Percentiles rank a stretch among this genome's conserved stretches.
phyloP scores from a whole-genome alignment of 768 basidiomycete genomes.

The Suillus subluteus region DNA sequence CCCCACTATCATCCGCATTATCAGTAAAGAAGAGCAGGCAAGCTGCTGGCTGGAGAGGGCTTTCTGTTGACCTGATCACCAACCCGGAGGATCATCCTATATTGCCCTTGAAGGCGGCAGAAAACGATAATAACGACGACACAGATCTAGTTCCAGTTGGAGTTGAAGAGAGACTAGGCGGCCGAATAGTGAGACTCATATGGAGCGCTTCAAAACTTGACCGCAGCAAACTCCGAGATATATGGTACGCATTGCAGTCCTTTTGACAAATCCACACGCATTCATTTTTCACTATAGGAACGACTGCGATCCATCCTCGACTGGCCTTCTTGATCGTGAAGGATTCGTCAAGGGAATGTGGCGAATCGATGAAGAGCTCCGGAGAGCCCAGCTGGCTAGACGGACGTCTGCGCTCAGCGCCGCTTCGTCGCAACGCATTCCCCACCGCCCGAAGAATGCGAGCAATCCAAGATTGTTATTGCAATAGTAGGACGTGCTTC shows the following conservation, averaged over 20 bases:
- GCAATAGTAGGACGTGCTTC: constrained; percentile 7
- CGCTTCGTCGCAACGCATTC: constrained; percentile 38
- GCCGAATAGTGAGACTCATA: constrained; percentile 56
- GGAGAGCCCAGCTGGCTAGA: constrained; percentile 53
- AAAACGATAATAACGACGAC: constrained; percentile 33
- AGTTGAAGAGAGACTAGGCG: constrained; percentile 55
- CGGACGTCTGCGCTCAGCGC: constrained; percentile 35
- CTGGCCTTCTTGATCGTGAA: constrained; percentile 65
- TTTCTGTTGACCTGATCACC: constrained; percentile 69
- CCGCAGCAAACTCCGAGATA: constrained; percentile 53
- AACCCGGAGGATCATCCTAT: constrained; percentile 39
- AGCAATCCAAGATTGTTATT: constrained; percentile 18
- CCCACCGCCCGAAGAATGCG: constrained; percentile 31
- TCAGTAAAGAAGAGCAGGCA: constrained; percentile 48
- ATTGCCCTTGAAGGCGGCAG: constrained; percentile 16
- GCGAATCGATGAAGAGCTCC: constrained; percentile 83
- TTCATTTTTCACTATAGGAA: constrained; percentile 46
- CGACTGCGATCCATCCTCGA: constrained; percentile 62
- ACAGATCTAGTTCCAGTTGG: constrained; percentile 30
- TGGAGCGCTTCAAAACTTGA: constrained; percentile 68
- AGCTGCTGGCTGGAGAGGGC: constrained; percentile 74
- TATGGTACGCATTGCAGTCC: constrained; percentile 56
- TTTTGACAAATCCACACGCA: constrained; percentile 8
- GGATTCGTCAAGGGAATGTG: constrained; percentile 81
- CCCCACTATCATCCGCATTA: constrained; percentile 27